phyloP scores from a whole-genome alignment of 176 grass and related monocot genomes.

The Poa pratensis region DNA sequence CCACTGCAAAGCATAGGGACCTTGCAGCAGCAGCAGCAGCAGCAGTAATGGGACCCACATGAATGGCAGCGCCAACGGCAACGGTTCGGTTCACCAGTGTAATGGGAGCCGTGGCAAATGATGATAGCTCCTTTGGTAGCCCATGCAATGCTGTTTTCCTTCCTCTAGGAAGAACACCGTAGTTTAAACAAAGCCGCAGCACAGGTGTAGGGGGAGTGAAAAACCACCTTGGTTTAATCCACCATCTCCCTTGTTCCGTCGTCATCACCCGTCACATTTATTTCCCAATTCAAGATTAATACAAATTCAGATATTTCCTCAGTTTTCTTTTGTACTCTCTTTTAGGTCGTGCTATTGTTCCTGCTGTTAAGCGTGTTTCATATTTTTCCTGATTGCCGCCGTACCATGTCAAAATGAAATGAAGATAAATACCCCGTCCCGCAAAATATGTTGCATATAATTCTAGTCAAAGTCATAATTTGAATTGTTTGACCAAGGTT shows the following conservation, averaged over 20 bases:
- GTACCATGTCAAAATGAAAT: neutral
- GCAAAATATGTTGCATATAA: no score
- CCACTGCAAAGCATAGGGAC: conserved; percentile 56
- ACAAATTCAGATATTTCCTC: conserved; percentile 52
- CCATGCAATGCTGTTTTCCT: conserved; percentile 37
- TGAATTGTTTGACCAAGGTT: no score
- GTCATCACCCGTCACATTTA: conserved; percentile 54
- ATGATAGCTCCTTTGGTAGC: conserved; percentile 27
- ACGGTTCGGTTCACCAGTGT: conserved; percentile 63
- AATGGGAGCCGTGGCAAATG: conserved; percentile 71
- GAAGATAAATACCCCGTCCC: neutral
- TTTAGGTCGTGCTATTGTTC: neutral
- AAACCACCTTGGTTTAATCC: conserved; percentile 55
- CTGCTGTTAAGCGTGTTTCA: neutral
- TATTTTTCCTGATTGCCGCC: neutral
- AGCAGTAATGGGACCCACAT: conserved; percentile 47
- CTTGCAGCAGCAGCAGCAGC: conserved; percentile 41
- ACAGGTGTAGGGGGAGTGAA: conserved; percentile 37
- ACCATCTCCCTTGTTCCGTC: conserved; percentile 44
- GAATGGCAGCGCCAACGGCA: conserved; percentile 57
- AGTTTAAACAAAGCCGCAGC: conserved; percentile 52
- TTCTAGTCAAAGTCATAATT: no score
- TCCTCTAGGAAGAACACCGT: conserved; percentile 40
- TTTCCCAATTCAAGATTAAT: conserved; percentile 69
- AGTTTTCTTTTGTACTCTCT: no score